Evolutionary conservation across 2,329 filamentous ascomycete species (phyloP), one percentile per base, ranked within the genome.

Genomic region (Pestalotiopsis sp.): DNA sequence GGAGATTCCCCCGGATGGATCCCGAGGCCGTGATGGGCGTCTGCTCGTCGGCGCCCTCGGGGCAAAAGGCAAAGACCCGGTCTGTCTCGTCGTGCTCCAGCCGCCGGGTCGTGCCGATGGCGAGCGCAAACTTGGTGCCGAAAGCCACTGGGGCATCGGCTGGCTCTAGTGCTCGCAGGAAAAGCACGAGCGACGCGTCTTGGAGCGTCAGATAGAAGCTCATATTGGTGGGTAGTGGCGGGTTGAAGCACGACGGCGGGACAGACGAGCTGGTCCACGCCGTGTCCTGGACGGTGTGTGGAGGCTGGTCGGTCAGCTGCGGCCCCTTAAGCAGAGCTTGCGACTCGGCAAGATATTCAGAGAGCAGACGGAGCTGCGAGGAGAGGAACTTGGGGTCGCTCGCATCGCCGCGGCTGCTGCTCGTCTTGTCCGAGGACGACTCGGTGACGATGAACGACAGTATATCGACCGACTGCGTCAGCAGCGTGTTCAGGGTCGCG

Each of bases 401-500:
- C 12, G 45, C n/a, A n/a, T 17, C 52, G 36, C 12, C 5, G 87
- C 85, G 74, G 89, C 84, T 61, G 82, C 84, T n/a, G 49, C 27
- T 52, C 61, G 49, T 65, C 72, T 20, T 66, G 70, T 64, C 3
- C 73, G 69, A 17, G 76, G 93, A 89, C 17, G 91, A 90, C 45
- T 92, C 92, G 84, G 90, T 91, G 36, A 92, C 87, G 59, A 92
- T 94, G 17, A 97, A 87, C 74, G 92, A 89, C 64, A 97, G 90
- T 61, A 97, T 89, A 79, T 97, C 94, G 71, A 98, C 88, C 68
- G 93, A 91, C 75, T 94, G 89, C 70, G 92, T 95, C 73, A 98
- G 91, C 56, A 94, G 85, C n/a, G 90, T 89, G 71, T 94, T 89
- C 13, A 96, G 88, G 12, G 87, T 83, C 23, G 90, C 89, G 65